phyloP scores from a whole-genome alignment of 1,139 yeast species.

The Hansenula sp. region DNA sequence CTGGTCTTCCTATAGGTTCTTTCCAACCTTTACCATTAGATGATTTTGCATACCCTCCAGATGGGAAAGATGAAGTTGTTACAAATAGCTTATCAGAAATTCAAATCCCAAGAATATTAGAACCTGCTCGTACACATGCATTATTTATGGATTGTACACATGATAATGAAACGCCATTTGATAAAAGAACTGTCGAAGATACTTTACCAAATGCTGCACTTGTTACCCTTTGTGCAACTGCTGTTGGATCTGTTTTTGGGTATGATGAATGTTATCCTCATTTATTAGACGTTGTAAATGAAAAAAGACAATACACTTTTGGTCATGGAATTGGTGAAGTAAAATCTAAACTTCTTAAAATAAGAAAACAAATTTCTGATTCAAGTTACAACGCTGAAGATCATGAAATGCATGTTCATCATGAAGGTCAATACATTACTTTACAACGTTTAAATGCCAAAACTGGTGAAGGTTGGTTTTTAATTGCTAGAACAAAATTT shows the following conservation, averaged over 20 bases:
- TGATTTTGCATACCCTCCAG: constrained; percentile 55
- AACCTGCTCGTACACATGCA: constrained; percentile 79
- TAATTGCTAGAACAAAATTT: constrained; percentile 85
- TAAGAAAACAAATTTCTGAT: constrained; percentile 57
- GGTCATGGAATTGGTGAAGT: constrained; percentile 70
- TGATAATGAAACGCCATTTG: constrained; percentile 86
- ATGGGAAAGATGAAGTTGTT: constrained; percentile 33
- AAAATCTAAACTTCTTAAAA: constrained; percentile 54
- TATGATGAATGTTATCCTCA: constrained; percentile 89
- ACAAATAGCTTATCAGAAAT: constrained; percentile 45
- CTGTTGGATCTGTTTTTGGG: constrained; percentile 93
- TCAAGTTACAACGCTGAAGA: constrained; percentile 67
- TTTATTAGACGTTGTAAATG: constrained; percentile 77
- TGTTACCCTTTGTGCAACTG: constrained; percentile 89
- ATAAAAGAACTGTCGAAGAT: constrained; percentile 89
- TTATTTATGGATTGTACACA: constrained; percentile 97
- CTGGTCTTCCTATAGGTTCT: constrained; percentile 95
- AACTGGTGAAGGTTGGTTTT: constrained; percentile 85
- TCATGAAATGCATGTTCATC: constrained; percentile 92
- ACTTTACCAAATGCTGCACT: constrained; percentile 93
- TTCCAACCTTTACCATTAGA: constrained; percentile 73
- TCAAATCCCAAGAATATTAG: constrained; percentile 60
- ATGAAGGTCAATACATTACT: constrained; percentile 88
- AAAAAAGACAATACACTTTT: constrained; percentile 59
- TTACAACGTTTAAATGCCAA: constrained; percentile 81